A percentile compares a stretch with the other conserved stretches of the same genome.
phyloP scores from a whole-genome alignment of 2,329 filamentous ascomycete species.

The Sporothrix curviconia region DNA sequence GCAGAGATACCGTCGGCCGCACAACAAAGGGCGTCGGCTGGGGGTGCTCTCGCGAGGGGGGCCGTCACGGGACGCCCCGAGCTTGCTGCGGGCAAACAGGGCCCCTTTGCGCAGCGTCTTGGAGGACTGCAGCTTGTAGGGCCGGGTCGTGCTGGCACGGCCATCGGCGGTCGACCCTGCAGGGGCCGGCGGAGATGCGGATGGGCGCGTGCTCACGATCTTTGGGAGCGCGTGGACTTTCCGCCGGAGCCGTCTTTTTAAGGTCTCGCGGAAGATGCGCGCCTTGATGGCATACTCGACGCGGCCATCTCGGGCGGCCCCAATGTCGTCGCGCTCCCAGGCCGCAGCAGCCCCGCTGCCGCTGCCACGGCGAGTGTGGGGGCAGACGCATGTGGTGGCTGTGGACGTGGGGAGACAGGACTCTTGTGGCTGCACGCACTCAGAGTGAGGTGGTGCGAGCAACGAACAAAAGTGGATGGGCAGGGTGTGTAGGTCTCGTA shows the following conservation, averaged over 20 bases:
- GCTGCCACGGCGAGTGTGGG: constrained; percentile 32
- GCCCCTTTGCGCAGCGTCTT: constrained; percentile 50
- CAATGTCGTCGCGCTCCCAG: constrained; percentile 51
- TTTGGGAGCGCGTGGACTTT: constrained; percentile 19
- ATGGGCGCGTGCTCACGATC: constrained; percentile 30
- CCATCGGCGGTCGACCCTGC: constrained; percentile 45
- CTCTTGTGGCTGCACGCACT: constrained; percentile 47
- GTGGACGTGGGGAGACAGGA: constrained; percentile 38
- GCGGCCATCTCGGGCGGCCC: constrained; percentile 48
- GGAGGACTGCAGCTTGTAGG: constrained; percentile 44
- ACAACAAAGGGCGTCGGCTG: constrained; percentile 46
- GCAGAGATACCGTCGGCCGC: constrained; percentile 41
- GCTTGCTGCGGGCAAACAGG: constrained; percentile 42
- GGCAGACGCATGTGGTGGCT: constrained; percentile 50
- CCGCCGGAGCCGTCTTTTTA: constrained; percentile 8
- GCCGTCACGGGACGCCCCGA: constrained; percentile 44
- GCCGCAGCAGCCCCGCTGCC: constrained; percentile 17
- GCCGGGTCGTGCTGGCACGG: constrained; percentile 41
- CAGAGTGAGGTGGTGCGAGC: constrained; percentile 51
- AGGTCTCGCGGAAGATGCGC: constrained; percentile 29
- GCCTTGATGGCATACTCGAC: constrained; percentile 49
- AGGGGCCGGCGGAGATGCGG: constrained; percentile 47
- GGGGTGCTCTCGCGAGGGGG: constrained; percentile 25
- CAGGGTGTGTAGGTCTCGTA: constrained; percentile 41
- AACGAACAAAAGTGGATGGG: constrained; percentile 56